phyloP scores from a whole-genome alignment of 1,284 basidiomycete species.

The Cutaneotrichosporon cavernicola region DNA sequence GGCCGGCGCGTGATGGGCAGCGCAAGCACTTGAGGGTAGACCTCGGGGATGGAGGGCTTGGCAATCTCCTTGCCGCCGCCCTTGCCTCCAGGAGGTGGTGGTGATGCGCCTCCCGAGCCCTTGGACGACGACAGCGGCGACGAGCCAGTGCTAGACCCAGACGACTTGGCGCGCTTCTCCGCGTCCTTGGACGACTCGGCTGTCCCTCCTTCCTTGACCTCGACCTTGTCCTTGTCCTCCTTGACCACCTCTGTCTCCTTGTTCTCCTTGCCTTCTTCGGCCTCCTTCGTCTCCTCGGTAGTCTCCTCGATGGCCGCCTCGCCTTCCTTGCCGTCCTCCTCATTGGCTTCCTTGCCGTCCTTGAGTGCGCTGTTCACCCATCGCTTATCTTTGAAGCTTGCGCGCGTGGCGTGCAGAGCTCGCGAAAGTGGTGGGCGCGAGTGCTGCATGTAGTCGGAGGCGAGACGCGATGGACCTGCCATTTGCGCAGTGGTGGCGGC shows the following conservation, averaged over 20 bases:
- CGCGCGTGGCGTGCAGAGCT: slow-evolving; percentile 32
- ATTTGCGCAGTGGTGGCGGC: slow-evolving; percentile 5
- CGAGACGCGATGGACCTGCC: slow-evolving; percentile 30
- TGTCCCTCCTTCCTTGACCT: background rate
- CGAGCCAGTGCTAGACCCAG: slow-evolving; percentile 17
- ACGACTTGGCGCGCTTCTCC: slow-evolving; percentile 10
- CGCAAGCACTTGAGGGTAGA: slow-evolving; percentile 92
- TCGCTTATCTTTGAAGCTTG: slow-evolving; percentile 40
- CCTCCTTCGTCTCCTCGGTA: slow-evolving; percentile 10
- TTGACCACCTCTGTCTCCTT: slow-evolving; percentile 4
- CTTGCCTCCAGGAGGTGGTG: slow-evolving; percentile 18
- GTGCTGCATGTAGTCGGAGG: slow-evolving; percentile 14
- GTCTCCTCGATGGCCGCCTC: background rate
- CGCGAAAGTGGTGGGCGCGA: slow-evolving; percentile 10
- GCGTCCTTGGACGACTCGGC: slow-evolving; percentile 13
- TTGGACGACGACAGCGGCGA: slow-evolving; percentile 14
- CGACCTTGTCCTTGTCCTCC: slow-evolving; percentile 17
- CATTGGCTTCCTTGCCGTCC: slow-evolving; percentile 23
- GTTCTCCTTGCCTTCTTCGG: slow-evolving; percentile 15
- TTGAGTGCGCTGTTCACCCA: slow-evolving; percentile 44
- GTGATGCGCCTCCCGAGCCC: slow-evolving; percentile 8
- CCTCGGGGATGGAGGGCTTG: slow-evolving; percentile 77
- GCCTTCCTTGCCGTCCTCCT: slow-evolving; percentile 25
- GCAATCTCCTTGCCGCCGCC: slow-evolving; percentile 51
- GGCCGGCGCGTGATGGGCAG: slow-evolving; percentile 94